Evolutionary conservation across 208 protist species (phyloP).

Genomic region (Kentomonas sorsogonicus): DNA sequence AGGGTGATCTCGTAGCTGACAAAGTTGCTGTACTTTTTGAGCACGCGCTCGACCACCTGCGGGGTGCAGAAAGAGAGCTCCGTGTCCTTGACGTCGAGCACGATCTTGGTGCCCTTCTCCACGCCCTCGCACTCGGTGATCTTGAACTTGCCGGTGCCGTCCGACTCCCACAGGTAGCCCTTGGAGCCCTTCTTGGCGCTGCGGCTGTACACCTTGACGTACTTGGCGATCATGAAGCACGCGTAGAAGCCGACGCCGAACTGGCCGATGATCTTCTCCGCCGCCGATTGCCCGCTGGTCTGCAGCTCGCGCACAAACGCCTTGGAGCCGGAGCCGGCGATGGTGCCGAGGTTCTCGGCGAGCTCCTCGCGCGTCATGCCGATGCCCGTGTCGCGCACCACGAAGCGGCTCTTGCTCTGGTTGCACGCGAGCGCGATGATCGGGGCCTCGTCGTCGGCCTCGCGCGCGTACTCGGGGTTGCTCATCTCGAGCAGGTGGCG

Average conservation of each 20-base stretch:
- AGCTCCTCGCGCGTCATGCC: constrained; percentile 97
- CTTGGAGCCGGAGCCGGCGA: constrained; percentile 88
- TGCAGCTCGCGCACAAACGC: constrained; percentile 86
- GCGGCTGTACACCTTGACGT: constrained; percentile 90
- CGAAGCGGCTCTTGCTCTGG: constrained; percentile 87
- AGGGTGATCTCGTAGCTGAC: constrained; percentile 95
- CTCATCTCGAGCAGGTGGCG: constrained; percentile 81
- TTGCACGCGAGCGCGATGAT: constrained; percentile 86
- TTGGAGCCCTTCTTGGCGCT: constrained; percentile 80
- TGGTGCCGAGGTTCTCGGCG: constrained; percentile 94
- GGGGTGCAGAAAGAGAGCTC: constrained; percentile 92
- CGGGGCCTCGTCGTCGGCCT: constrained; percentile 73
- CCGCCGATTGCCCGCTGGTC: constrained; percentile 55
- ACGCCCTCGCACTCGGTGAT: constrained; percentile 93
- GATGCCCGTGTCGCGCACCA: constrained; percentile 94
- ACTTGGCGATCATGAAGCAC: constrained; percentile 96
- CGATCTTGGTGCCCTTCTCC: constrained; percentile 95
- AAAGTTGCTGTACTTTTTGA: constrained; percentile 98
- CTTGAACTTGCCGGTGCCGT: constrained; percentile 91
- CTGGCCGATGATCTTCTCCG: constrained; percentile 93
- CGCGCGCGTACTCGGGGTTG: constrained; percentile 78
- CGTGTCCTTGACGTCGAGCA: constrained; percentile 94
- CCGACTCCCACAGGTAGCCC: constrained; percentile 94
- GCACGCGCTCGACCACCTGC: constrained; percentile 89
- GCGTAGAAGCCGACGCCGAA: constrained; percentile 98